These are phyloP conservation scores for Flaveria robusta DNA, from an alignment of 129 eudicot genomes.

Conservation along the genomic window DNA sequence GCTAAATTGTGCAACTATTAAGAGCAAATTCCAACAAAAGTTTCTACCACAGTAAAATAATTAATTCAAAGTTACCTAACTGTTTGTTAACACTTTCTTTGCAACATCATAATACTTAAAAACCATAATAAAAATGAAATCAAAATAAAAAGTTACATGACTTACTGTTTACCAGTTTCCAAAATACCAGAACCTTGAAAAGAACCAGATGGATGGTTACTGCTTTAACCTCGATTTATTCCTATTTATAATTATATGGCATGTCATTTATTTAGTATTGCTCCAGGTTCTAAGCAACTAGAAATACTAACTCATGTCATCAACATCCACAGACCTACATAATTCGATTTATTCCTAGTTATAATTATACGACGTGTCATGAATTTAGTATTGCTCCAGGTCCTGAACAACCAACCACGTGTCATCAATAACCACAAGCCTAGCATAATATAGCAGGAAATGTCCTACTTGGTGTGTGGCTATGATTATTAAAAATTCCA, in stretches of 20 bases:
- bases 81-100: background rate
- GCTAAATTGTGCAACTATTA: too few relatives aligned
- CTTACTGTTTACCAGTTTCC: background rate
- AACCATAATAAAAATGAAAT: background rate
- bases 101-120: background rate
- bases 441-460: slow-evolving; percentile 4
- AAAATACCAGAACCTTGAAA: background rate
- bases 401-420: background rate
- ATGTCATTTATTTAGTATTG: background rate
- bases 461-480: background rate
- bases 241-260: too few relatives aligned
- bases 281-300: background rate
- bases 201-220: too few relatives aligned
- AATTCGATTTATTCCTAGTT: background rate
- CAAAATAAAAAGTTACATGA: background rate
- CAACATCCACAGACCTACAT: background rate
- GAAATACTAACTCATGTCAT: background rate
- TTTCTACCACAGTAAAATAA: background rate
- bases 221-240: too few relatives aligned
- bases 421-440: slow-evolving; percentile 4
- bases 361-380: too few relatives aligned
- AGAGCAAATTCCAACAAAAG: background rate
- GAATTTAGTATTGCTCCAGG: background rate
- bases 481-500: background rate
- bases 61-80: background rate